These are phyloP conservation scores for Phytophthora foliorum DNA, from an alignment of 352 stramenopile genomes.

Conservation along the genomic window DNA sequence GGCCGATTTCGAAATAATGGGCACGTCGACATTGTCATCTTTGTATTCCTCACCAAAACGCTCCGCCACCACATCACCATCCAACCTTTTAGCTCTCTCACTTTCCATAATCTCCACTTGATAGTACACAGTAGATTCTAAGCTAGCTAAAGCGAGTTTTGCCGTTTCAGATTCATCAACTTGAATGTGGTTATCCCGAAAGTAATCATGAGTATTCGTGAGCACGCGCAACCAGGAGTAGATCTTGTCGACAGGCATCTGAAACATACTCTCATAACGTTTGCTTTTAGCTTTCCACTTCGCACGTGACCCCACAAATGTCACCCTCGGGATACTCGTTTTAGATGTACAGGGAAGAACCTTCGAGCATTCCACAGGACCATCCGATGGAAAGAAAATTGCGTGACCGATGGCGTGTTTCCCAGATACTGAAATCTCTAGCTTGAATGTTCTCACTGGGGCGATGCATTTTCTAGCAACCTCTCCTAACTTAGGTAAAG, in stretches of 20 bases:
- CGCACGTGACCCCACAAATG: constrained; percentile 7
- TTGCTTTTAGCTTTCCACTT: constrained; percentile 4
- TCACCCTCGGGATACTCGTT: constrained; percentile 1
- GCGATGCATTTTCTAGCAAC: constrained; percentile 10
- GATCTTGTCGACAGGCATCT: constrained; percentile 6
- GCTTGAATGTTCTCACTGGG: not conserved
- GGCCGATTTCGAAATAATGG: not conserved
- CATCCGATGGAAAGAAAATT: constrained; percentile 9
- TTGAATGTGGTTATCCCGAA: not conserved
- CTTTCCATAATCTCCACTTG: not conserved
- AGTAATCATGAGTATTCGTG: not conserved
- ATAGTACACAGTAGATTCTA: not conserved
- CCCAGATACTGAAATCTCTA: not conserved
- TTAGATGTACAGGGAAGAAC: not conserved
- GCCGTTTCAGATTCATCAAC: not conserved
- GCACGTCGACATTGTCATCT: not conserved
- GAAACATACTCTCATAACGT: not conserved
- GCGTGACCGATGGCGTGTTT: constrained; percentile 7
- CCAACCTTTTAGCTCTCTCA: not conserved
- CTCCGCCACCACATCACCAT: not conserved
- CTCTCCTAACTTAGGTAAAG: not conserved
- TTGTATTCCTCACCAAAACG: not conserved
- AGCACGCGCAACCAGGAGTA: constrained; percentile 11
- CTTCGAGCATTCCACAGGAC: not conserved
- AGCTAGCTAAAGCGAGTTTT: not conserved